phyloP scores from a whole-genome alignment of 2,329 filamentous ascomycete genomes.

The Setomelanomma holmii region DNA sequence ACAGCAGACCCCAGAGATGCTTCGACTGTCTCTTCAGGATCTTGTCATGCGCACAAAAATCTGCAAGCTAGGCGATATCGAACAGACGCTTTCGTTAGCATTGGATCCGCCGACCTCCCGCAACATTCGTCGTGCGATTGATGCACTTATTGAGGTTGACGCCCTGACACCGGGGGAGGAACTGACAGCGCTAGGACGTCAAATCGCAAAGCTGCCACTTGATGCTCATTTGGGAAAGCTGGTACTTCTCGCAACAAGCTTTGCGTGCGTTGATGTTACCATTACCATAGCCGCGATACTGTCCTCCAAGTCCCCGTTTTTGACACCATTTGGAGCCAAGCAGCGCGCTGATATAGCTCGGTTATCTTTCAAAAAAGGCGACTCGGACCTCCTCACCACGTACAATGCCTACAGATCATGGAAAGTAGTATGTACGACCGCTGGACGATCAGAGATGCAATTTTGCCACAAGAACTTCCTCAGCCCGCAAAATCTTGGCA shows the following conservation, averaged over 20 bases:
- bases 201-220: constrained; percentile 86
- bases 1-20: constrained; percentile 95
- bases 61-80: constrained; percentile 92
- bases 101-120: constrained; percentile 89
- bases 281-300: constrained; percentile 92
- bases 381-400: constrained; percentile 89
- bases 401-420: constrained; percentile 94
- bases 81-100: constrained; percentile 85
- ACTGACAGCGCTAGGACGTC: constrained; percentile 82
- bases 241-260: constrained; percentile 83
- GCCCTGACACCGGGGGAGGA: constrained; percentile 83
- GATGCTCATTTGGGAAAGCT: constrained; percentile 96
- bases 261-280: constrained; percentile 89
- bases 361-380: constrained; percentile 78
- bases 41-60: constrained; percentile 96
- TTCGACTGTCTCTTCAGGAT: constrained; percentile 91
- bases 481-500: constrained; percentile 83
- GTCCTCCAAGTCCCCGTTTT: constrained; percentile 93
- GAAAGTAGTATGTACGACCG: constrained; percentile 79
- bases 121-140: constrained; percentile 91
- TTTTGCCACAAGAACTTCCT: constrained; percentile 97
- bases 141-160: constrained; percentile 90
- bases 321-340: constrained; percentile 83
- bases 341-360: constrained; percentile 82
- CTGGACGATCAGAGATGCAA: constrained; percentile 76